Percentiles rank a stretch among this genome's conserved stretches.
phyloP scores from a whole-genome alignment of 2,329 filamentous ascomycete species.

The Fusarium tricinctum region DNA sequence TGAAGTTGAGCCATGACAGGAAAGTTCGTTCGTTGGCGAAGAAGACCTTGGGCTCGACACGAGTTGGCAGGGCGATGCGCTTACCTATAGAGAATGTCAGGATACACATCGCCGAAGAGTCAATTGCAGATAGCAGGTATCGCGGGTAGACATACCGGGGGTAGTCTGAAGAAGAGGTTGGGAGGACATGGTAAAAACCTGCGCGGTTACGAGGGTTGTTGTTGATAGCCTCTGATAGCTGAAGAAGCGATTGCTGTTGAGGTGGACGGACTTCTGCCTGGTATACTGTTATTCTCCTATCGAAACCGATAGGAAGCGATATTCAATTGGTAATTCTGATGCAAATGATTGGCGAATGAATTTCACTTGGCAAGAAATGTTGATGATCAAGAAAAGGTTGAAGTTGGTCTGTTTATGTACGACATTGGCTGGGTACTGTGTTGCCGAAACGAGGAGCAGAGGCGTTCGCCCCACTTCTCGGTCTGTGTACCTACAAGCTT shows the following conservation, averaged over 20 bases:
- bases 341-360: slow-evolving; percentile 17
- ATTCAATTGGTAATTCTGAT: slow-evolving; percentile 18
- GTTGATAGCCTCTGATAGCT: slow-evolving; percentile 13
- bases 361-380: slow-evolving; percentile 17
- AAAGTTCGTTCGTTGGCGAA: slow-evolving; percentile 99
- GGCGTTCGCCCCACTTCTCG: slow-evolving; percentile 31
- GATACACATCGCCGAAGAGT: neutral
- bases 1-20: slow-evolving; percentile 99
- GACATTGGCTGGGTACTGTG: slow-evolving; percentile 27
- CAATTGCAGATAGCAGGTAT: neutral
- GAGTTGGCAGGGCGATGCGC: slow-evolving; percentile 96
- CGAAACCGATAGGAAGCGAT: neutral
- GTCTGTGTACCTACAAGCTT: slow-evolving; percentile 25
- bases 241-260: slow-evolving; percentile 10
- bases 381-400: slow-evolving; percentile 35
- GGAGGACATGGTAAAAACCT: slow-evolving; percentile 79
- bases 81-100: slow-evolving; percentile 76
- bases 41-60: slow-evolving; percentile 99
- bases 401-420: slow-evolving; percentile 39
- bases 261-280: neutral
- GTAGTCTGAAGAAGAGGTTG: slow-evolving; percentile 96
- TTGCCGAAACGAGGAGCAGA: slow-evolving; percentile 33
- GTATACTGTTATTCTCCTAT: neutral
- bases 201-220: slow-evolving; percentile 23
- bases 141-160: slow-evolving; percentile 76